Conservation (phyloP, 1,139 yeast species). For the Geotrichum bryndzae region DNA sequence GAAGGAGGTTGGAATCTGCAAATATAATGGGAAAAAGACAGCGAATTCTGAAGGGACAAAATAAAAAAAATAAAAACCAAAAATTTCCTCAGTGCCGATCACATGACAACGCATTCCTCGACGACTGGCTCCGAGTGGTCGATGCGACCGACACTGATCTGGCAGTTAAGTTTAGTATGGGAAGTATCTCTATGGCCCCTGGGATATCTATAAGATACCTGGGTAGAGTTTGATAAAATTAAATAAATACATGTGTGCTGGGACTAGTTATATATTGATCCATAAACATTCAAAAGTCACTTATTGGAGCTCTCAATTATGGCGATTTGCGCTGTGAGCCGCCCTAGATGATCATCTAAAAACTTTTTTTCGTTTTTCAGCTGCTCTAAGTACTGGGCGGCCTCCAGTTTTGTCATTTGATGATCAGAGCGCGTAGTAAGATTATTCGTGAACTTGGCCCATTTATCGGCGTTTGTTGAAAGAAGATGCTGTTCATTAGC, state of each 20-base stretch:
- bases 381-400: neutral
- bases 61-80: neutral
- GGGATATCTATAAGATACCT: neutral
- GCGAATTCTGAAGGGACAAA: neutral
- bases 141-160: neutral
- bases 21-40: neutral
- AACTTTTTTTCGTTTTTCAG: neutral
- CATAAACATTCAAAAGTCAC: neutral
- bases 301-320: neutral
- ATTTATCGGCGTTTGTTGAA: neutral
- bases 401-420: too few species aligned
- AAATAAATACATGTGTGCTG: neutral
- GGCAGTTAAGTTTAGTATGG: neutral
- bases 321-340: neutral
- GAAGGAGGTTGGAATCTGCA: neutral
- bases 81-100: neutral
- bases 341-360: neutral
- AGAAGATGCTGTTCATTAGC: neutral
- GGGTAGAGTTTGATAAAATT: neutral
- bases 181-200: neutral
- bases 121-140: neutral
- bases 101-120: neutral
- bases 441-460: neutral
- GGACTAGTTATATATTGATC: neutral
- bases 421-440: too few species aligned